Evolutionary conservation across 2,329 filamentous ascomycete genomes (phyloP), one percentile per base, ranked within the genome.

Genomic region (Xylaria hypoxylon): DNA sequence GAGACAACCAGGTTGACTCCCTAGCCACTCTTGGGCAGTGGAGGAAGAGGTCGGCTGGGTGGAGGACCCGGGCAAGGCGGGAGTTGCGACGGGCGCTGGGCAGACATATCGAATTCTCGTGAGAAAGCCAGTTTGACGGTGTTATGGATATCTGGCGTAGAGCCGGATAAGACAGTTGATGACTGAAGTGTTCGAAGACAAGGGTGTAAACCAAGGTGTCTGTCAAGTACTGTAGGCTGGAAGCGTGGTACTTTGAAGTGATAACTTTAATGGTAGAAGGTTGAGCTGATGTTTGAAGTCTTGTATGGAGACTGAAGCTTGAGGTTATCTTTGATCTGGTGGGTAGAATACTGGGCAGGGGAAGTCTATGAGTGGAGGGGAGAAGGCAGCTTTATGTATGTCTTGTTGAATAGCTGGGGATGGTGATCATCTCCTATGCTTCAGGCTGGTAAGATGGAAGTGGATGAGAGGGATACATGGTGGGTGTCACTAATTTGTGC

Each of bases 51-150:
- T 62, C 88, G 83, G 79, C 84, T 87, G 70, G 88, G 88, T 74
- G 88, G 88, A 67, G 88, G 88, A 73, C 88, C 88, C 61, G 88
- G 87, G 85, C 87, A 90, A 72, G 88, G 88, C 81, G 88, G 88
- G 71, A 90, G 86, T 76, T 89, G 87, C 73, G 87, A 88, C 69
- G 88, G 87, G 77, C 87, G 85, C 79, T 88, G 86, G 70, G 85
- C 81, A 79, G 86, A 84, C 84, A 87, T 86, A 67, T 78, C 81
- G 79, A 76, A 70, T 64, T 75, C 71, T 69, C 68, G 71, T 59
- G 69, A 63, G 69, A 68, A 68, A 71, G 75, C 74, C 75, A 77
- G 72, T 71, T 68, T 73, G 71, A 71, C 69, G 68, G 68, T 73
- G 69, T 59, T 69, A 22, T 61, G 28, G 58, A 50, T 47, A 63